Evolutionary conservation across 164 flowering plant genomes (phyloP), one percentile per base, ranked within the genome.

Genomic region (Vitis riparia): DNA sequence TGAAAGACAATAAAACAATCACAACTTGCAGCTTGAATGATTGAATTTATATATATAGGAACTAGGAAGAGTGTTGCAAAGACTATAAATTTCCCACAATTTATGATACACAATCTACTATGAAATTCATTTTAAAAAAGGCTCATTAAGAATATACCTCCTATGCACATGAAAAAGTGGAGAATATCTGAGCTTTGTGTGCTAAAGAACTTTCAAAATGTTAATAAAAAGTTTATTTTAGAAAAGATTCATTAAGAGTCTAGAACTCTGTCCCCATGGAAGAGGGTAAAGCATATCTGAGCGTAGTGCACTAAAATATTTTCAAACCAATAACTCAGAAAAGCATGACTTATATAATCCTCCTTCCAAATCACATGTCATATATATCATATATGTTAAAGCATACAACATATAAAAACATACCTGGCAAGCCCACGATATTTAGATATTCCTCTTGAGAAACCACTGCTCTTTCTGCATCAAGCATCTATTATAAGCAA

Each of bases 391-490:
- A 53, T 3, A 32, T 55, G 14, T 52, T 15, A 27, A 51, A n/a
- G 48, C 51, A 66, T 44, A 60, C 17, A 17, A 17, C 53, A 52
- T 32, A 47, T 16, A 9, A 10, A 65, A 63, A 51, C 67, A 59
- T 84, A 95, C 99, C 98, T 91, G 71, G 97, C 83, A 66, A 89
- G 86, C 49, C 91, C 92, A 63, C 97, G 92, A 73, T 87, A 96
- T 78, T 93, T 96, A 19, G 97, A 84, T 52, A 88, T 78, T 63
- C 98, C 99, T 80, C 97, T 90, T 47, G 99, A 87, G 82, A 92
- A 93, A 68, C 98, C 95, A 77, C 98, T 93, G 79, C 97, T 93
- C 86, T 96, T 96, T 76, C 99, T 96, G 97, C 84, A 87, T 14
- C 56, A 59, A 75, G 27, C 30, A 72, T 62, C 6, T 44, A 68